These are phyloP conservation scores for Nakazawaea laoshanensis DNA, from an alignment of 805 yeast species.

Conservation along the genomic window DNA sequence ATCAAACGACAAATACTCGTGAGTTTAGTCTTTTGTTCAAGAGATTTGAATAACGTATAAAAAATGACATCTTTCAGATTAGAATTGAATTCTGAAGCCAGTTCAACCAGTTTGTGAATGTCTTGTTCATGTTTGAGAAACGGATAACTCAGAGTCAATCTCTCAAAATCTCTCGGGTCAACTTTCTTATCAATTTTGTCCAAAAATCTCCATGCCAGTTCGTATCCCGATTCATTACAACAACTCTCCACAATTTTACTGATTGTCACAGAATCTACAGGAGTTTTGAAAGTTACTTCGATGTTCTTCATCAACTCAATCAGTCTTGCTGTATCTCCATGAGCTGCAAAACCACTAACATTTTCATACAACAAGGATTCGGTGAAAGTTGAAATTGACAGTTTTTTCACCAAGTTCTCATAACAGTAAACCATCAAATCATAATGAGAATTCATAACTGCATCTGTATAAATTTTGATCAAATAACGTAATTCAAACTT, in stretches of 20 bases:
- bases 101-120: background rate
- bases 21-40: conserved; percentile 4
- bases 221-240: background rate
- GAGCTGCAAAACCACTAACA: background rate
- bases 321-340: conserved; percentile 1
- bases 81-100: background rate
- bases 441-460: background rate
- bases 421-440: conserved; percentile 1
- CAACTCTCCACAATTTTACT: conserved; percentile 3
- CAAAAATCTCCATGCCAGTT: conserved; percentile 1
- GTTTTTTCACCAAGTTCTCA: background rate
- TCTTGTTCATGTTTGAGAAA: background rate
- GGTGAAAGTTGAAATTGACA: background rate
- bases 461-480: background rate
- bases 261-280: background rate
- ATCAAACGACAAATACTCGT: conserved; percentile 3
- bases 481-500: background rate
- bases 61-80: conserved; percentile 1
- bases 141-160: background rate
- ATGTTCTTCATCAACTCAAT: conserved; percentile 1
- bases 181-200: background rate
- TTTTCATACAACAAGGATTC: background rate
- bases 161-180: conserved; percentile 1
- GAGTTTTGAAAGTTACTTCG: background rate
- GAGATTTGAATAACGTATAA: conserved; percentile 3